A percentile compares a stretch with the other conserved stretches of the same genome.
Conservation (phyloP, 768 basidiomycete species). For the Leucocoprinus sp. region DNA sequence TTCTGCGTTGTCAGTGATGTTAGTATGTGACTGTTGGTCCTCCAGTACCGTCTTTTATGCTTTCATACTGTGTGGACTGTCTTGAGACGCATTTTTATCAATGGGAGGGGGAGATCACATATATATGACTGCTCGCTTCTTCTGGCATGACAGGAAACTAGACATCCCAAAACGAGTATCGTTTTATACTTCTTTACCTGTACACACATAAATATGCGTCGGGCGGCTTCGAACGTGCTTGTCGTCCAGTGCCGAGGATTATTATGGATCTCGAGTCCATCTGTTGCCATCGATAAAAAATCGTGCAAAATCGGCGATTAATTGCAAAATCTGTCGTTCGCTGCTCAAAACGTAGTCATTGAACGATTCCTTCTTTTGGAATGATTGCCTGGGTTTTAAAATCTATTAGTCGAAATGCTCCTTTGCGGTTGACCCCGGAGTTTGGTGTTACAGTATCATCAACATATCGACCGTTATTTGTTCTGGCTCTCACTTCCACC, state of each 20-base stretch:
- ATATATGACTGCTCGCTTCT: conserved; percentile 17
- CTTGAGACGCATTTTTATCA: background rate
- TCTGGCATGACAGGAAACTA: conserved; percentile 45
- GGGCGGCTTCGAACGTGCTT: conserved; percentile 35
- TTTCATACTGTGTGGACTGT: too few species aligned
- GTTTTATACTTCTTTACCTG: conserved; percentile 19
- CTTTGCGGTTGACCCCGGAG: conserved; percentile 3
- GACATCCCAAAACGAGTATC: conserved; percentile 27
- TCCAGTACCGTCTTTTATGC: too few species aligned
- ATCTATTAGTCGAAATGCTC: background rate
- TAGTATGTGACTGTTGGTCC: background rate
- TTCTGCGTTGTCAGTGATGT: background rate
- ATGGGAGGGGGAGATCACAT: background rate
- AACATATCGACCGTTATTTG: conserved; percentile 5
- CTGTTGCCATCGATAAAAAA: background rate
- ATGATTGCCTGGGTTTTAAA: background rate
- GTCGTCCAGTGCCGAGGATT: background rate
- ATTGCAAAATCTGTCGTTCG: background rate
- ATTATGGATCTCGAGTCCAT: conserved; percentile 6
- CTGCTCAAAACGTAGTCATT: background rate
- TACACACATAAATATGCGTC: conserved; percentile 21
- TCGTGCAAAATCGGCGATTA: background rate
- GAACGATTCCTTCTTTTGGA: background rate
- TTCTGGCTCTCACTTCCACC: conserved; percentile 1
- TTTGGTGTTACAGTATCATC: conserved; percentile 7